phyloP scores from a whole-genome alignment of 805 yeast species.

The Torulaspora microellipsoides region DNA sequence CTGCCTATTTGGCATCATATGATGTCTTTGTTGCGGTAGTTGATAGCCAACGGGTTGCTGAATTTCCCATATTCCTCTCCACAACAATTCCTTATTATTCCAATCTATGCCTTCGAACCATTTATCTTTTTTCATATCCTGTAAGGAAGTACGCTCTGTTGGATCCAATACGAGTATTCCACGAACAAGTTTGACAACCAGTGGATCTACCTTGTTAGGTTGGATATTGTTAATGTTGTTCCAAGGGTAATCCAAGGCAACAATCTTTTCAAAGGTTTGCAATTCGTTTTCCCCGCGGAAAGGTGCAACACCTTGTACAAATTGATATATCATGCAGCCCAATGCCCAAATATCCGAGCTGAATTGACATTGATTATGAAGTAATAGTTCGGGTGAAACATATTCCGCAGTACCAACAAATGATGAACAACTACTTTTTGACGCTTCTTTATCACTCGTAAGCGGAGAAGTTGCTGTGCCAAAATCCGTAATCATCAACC shows the following conservation, averaged over 20 bases:
- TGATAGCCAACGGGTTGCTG: slow-evolving; percentile 5
- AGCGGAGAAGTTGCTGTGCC: slow-evolving; percentile 68
- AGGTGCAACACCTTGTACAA: slow-evolving; percentile 81
- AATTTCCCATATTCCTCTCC: slow-evolving; percentile 73
- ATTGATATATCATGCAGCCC: slow-evolving; percentile 83
- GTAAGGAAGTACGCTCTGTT: slow-evolving; percentile 52
- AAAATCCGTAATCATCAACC: slow-evolving; percentile 89
- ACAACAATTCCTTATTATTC: slow-evolving; percentile 57
- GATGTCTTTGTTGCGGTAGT: slow-evolving; percentile 18
- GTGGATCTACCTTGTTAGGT: slow-evolving; percentile 41
- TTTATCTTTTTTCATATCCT: slow-evolving; percentile 56
- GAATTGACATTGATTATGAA: slow-evolving; percentile 73
- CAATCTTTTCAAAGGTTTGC: slow-evolving; percentile 83
- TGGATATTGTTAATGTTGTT: slow-evolving; percentile 24
- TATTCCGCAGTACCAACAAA: slow-evolving; percentile 98
- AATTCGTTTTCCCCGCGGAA: slow-evolving; percentile 84
- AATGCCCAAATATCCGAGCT: slow-evolving; percentile 91
- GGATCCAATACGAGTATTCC: slow-evolving; percentile 71
- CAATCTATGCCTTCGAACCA: slow-evolving; percentile 72
- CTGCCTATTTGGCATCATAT: slow-evolving; percentile 21
- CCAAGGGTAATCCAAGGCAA: slow-evolving; percentile 67
- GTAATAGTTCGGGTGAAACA: slow-evolving; percentile 86
- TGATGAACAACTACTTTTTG: slow-evolving; percentile 44
- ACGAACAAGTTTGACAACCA: slow-evolving; percentile 61
- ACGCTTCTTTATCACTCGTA: background rate